These are phyloP conservation scores for Calonectria leucothoes DNA, from an alignment of 2,329 filamentous ascomycete genomes.

Conservation along the genomic window DNA sequence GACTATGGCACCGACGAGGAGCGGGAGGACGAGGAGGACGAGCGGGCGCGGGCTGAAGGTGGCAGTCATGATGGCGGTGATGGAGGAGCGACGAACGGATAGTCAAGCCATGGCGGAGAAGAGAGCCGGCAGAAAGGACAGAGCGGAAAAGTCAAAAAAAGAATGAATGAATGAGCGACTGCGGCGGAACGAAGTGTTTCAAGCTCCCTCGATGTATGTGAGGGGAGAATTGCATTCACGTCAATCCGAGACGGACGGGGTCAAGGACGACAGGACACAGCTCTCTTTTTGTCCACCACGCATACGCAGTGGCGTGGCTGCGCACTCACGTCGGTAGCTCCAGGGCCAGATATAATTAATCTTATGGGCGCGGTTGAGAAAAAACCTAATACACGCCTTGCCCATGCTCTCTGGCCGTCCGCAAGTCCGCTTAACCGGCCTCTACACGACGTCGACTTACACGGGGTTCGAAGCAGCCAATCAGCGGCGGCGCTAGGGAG, in stretches of 20 bases:
- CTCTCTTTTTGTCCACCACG: neutral
- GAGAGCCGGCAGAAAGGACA: neutral
- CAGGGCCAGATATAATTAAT: neutral
- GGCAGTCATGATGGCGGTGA: conserved; percentile 19
- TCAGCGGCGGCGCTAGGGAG: neutral
- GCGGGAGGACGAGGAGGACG: conserved; percentile 17
- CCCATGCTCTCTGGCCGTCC: neutral
- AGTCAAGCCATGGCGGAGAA: neutral
- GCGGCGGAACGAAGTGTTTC: conserved; percentile 7
- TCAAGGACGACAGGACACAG: neutral
- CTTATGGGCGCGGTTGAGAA: neutral
- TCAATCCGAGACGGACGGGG: conserved; percentile 1
- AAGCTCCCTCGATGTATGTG: neutral
- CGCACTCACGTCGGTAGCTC: no score
- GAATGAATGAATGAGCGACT: neutral
- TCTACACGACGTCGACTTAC: neutral
- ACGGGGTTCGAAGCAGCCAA: neutral
- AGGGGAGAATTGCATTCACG: neutral
- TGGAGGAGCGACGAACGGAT: neutral
- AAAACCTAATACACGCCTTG: neutral
- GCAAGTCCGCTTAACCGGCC: neutral
- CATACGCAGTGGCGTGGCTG: neutral
- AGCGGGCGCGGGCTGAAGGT: conserved; percentile 18
- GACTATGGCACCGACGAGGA: conserved; percentile 19
- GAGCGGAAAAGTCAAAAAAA: neutral